These are phyloP conservation scores for Dionaea muscipula DNA, from an alignment of 179 eudicot genomes.

Conservation along the genomic window DNA sequence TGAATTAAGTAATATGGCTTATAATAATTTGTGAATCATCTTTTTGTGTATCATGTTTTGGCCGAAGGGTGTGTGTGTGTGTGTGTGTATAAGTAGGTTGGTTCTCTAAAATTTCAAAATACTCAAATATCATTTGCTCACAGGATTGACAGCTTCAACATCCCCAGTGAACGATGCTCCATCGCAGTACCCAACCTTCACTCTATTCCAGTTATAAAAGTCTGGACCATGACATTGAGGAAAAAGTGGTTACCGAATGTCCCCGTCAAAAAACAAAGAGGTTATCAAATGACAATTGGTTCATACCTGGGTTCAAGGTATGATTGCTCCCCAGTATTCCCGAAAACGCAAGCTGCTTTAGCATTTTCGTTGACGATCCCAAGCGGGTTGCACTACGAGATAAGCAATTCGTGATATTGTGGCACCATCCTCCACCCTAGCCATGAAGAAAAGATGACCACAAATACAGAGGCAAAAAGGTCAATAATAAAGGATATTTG, in stretches of 20 bases:
- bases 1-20: background rate
- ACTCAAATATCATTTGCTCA: conserved; percentile 18
- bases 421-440: conserved; percentile 99
- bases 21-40: background rate
- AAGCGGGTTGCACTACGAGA: conserved; percentile 45
- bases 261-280: too few relatives aligned
- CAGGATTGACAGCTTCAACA: conserved; percentile 67
- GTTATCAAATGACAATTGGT: background rate
- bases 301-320: conserved; percentile 61
- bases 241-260: too few relatives aligned
- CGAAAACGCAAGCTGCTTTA: conserved; percentile 47
- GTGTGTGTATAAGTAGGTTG: too few relatives aligned
- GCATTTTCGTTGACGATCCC: conserved; percentile 78
- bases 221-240: conserved; percentile 37
- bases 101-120: background rate
- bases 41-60: too few relatives aligned
- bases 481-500: background rate
- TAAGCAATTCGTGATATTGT: conserved; percentile 56
- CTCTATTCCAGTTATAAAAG: conserved; percentile 84
- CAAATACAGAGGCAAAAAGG: background rate
- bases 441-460: background rate
- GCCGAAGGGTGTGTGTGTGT: too few relatives aligned
- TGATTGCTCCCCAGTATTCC: conserved; percentile 65
- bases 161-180: conserved; percentile 90
- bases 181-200: conserved; percentile 83